Evolutionary conservation across 495 filamentous ascomycete species (phyloP).

Genomic region (Sphaerosporella brunnea): DNA sequence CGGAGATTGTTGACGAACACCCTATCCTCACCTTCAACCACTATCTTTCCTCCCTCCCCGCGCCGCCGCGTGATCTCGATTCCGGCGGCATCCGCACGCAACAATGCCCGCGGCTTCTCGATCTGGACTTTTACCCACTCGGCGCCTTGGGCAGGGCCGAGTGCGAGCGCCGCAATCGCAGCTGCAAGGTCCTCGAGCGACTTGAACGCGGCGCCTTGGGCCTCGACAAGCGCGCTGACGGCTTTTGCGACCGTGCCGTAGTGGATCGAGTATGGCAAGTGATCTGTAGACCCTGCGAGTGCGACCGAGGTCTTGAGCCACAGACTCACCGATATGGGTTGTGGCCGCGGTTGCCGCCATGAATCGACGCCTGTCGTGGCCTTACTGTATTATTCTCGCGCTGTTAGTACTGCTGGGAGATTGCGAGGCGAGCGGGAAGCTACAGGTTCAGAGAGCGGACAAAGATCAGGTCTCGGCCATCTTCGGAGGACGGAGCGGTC

Average conservation of each 20-base stretch:
- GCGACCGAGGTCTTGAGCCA: constrained; percentile 24
- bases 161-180: constrained; percentile 12
- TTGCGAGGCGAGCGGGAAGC: neutral
- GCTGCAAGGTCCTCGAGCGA: constrained; percentile 23
- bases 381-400: constrained; percentile 20
- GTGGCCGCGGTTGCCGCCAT: constrained; percentile 19
- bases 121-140: constrained; percentile 23
- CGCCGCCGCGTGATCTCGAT: constrained; percentile 16
- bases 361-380: constrained; percentile 24
- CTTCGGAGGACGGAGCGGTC: constrained; percentile 16
- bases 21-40: constrained; percentile 16
- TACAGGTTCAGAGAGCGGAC: constrained; percentile 24
- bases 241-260: constrained; percentile 22
- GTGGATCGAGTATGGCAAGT: constrained; percentile 25
- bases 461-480: constrained; percentile 25
- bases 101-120: constrained; percentile 23
- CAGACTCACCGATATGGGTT: constrained; percentile 22
- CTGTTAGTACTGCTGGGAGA: neutral
- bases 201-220: constrained; percentile 8
- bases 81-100: constrained; percentile 24
- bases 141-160: constrained; percentile 17
- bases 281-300: constrained; percentile 25
- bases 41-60: constrained; percentile 8
- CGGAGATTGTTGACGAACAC: constrained; percentile 23
- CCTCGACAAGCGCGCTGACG: constrained; percentile 18